Percentiles rank a stretch among this genome's conserved stretches.
phyloP scores from a whole-genome alignment of 805 yeast genomes.

The Wickerhamiella bombiphila region DNA sequence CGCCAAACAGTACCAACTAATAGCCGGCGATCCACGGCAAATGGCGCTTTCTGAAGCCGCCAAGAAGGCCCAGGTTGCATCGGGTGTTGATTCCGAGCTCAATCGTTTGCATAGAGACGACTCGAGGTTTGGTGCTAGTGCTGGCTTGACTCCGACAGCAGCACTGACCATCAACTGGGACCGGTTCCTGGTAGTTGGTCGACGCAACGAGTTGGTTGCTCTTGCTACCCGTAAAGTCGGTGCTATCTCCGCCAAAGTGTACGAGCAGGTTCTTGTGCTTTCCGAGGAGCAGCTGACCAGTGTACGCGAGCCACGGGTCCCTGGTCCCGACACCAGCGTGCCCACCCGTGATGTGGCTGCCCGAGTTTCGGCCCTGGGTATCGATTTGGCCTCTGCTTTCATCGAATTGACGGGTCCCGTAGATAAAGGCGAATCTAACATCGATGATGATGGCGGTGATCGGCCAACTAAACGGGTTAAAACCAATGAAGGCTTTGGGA shows the following conservation, averaged over 20 bases:
- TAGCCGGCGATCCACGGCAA: conserved; percentile 40
- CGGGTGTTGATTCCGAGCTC: conserved; percentile 9
- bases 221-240: conserved; percentile 61
- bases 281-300: conserved; percentile 33
- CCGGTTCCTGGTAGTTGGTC: conserved; percentile 50
- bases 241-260: conserved; percentile 46
- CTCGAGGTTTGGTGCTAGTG: neutral
- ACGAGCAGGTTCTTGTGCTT: conserved; percentile 38
- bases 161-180: conserved; percentile 48
- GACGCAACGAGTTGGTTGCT: conserved; percentile 48
- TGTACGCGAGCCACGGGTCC: conserved; percentile 19
- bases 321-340: conserved; percentile 16
- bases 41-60: conserved; percentile 47
- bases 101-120: conserved; percentile 3
- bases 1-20: conserved; percentile 8
- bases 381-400: conserved; percentile 1
- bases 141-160: conserved; percentile 3
- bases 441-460: conserved; percentile 3
- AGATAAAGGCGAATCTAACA: conserved; percentile 1
- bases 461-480: conserved; percentile 9
- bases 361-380: conserved; percentile 1
- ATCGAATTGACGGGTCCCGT: neutral
- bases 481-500: conserved; percentile 20
- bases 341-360: conserved; percentile 12
- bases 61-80: conserved; percentile 18